phyloP scores from a whole-genome alignment of 306 rosid genomes.

The Rosa persica region DNA sequence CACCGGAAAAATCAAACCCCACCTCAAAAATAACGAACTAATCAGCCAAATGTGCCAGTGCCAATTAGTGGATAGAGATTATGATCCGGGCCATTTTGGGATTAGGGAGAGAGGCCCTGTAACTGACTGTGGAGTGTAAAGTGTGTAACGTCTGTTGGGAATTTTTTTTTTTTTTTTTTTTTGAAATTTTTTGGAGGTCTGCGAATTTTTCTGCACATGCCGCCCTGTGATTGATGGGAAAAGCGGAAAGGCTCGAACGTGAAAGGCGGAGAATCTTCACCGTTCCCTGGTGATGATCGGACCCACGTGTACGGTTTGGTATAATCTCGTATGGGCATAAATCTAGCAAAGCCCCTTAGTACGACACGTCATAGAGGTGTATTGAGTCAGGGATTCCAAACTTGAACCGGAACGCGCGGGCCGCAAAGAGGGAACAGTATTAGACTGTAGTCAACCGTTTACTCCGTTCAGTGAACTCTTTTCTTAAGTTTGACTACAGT shows the following conservation, averaged over 20 bases:
- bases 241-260: background rate
- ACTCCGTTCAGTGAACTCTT: background rate
- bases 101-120: background rate
- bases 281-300: background rate
- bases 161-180: background rate
- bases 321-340: background rate
- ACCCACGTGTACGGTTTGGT: background rate
- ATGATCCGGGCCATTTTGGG: background rate
- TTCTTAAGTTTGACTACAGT: too few species aligned
- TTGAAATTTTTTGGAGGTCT: background rate
- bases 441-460: background rate
- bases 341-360: background rate
- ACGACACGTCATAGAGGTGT: background rate
- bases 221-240: background rate
- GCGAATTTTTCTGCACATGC: background rate
- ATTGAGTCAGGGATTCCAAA: too few species aligned
- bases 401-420: background rate
- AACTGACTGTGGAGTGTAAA: constrained; percentile 1
- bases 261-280: background rate
- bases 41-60: background rate
- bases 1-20: background rate
- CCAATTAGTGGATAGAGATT: background rate
- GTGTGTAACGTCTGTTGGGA: background rate
- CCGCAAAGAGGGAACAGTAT: background rate
- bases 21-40: background rate